A percentile compares a stretch with the other conserved stretches of the same genome.
Evolutionary conservation across 75 land plant genomes (phyloP).

Genomic region (Picea sitchensis): DNA sequence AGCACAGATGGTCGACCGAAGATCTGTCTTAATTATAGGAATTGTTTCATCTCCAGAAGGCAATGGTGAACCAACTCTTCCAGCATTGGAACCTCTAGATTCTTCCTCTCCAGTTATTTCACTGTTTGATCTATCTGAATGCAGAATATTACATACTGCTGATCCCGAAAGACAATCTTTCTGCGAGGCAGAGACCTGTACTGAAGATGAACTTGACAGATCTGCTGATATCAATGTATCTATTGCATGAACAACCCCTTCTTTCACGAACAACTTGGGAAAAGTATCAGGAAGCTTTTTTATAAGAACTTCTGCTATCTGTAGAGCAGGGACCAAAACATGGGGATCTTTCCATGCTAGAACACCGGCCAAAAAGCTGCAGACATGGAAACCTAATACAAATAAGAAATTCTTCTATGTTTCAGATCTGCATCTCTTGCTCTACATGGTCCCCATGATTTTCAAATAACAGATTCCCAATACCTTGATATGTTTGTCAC

Average conservation of each 20-base stretch:
- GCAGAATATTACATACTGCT: background rate
- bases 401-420: conserved; percentile 7
- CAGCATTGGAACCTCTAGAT: background rate
- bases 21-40: conserved; percentile 24
- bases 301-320: conserved; percentile 51
- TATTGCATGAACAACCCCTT: conserved; percentile 68
- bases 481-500: conserved; percentile 12
- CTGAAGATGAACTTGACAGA: background rate
- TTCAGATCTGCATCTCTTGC: background rate
- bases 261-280: conserved; percentile 52
- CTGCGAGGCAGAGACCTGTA: conserved; percentile 1
- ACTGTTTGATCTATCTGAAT: no score
- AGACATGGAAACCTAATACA: conserved; percentile 4
- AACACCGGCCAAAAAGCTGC: conserved; percentile 65
- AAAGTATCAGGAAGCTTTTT: conserved; percentile 56
- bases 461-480: background rate
- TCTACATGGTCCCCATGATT: background rate
- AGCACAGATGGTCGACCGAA: conserved; percentile 7
- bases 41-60: no score
- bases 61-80: background rate
- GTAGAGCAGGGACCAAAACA: conserved; percentile 41
- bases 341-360: conserved; percentile 56
- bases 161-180: conserved; percentile 4
- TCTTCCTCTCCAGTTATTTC: background rate
- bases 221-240: conserved; percentile 38